phyloP scores from a whole-genome alignment of 1,284 basidiomycete genomes.

The Microbotryum silenes-acaulis region DNA sequence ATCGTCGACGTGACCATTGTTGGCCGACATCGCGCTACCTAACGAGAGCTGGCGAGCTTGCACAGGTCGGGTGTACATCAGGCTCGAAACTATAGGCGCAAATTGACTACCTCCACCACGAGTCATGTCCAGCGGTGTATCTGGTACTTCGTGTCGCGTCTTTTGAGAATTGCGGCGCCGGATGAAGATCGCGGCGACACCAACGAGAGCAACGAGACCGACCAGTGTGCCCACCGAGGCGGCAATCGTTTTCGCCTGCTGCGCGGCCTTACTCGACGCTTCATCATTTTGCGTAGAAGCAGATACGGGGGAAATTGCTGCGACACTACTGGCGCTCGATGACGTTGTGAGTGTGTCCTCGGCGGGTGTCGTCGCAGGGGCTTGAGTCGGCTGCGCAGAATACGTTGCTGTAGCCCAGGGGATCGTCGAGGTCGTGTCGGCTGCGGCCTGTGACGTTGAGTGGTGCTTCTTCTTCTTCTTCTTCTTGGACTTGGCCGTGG shows the following conservation, averaged over 20 bases:
- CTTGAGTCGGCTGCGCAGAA: too few relatives aligned
- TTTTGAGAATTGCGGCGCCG: slow-evolving; percentile 10
- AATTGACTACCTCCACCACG: neutral
- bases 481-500: too few relatives aligned
- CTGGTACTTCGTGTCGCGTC: neutral
- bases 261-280: slow-evolving; percentile 18
- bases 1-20: neutral
- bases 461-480: too few relatives aligned
- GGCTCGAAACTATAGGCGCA: slow-evolving; percentile 21
- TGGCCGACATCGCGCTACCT: slow-evolving; percentile 19
- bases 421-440: too few relatives aligned
- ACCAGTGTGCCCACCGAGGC: slow-evolving; percentile 35
- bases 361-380: too few relatives aligned
- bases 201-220: slow-evolving; percentile 28
- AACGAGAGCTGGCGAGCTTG: slow-evolving; percentile 26
- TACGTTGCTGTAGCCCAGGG: too few relatives aligned
- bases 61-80: slow-evolving; percentile 30
- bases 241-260: slow-evolving; percentile 27
- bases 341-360: too few relatives aligned
- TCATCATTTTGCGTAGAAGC: slow-evolving; percentile 8
- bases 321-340: too few relatives aligned
- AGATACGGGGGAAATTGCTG: neutral
- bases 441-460: too few relatives aligned
- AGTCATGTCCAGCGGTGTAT: neutral
- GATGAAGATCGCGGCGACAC: slow-evolving; percentile 21